A percentile compares a stretch with the other conserved stretches of the same genome.
These are phyloP conservation scores for Meira miltonrushii DNA, from an alignment of 1,284 basidiomycete species.

Conservation along the genomic window DNA sequence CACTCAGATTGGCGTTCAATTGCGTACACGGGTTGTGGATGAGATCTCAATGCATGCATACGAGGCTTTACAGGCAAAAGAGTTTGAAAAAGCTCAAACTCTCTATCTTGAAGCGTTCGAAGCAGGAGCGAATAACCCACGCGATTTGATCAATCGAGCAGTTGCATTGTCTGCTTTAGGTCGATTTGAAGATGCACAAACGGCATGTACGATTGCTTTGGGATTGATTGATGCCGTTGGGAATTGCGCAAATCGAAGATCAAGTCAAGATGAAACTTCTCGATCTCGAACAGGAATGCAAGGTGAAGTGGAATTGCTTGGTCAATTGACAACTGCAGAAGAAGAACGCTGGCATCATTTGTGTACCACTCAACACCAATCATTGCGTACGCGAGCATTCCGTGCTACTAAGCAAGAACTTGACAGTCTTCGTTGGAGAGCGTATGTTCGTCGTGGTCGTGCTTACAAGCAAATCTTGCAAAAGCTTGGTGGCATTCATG, in stretches of 20 bases:
- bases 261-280: background rate
- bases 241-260: background rate
- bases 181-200: constrained; percentile 4
- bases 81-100: constrained; percentile 1
- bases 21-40: no score
- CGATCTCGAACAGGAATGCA: no score
- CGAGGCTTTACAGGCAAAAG: background rate
- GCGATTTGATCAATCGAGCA: background rate
- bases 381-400: background rate
- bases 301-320: no score
- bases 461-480: background rate
- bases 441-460: constrained; percentile 6
- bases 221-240: background rate
- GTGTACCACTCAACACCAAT: background rate
- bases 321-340: no score
- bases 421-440: background rate
- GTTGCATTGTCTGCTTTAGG: background rate
- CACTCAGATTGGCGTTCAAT: no score
- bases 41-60: background rate
- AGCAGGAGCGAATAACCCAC: constrained; percentile 2
- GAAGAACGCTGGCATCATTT: no score
- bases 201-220: background rate
- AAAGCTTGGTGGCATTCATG: constrained; percentile 1
- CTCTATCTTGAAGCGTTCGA: background rate
- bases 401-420: background rate